phyloP scores from a whole-genome alignment of 2,329 filamentous ascomycete species.

The Pseudogymnoascus destructans region DNA sequence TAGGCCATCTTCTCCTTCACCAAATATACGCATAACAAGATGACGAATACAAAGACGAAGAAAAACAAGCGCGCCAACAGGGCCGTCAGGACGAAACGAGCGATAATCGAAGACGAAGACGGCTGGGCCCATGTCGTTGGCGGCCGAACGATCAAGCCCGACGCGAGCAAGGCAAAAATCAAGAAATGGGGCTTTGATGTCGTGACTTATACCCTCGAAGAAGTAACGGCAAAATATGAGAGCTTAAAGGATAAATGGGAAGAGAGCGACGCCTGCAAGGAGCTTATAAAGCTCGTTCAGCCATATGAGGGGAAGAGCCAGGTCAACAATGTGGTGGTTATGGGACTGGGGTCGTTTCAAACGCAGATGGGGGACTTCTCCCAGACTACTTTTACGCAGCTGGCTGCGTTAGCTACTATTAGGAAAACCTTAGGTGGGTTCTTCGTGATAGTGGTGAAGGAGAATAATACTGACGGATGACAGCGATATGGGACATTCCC shows the following conservation, averaged over 20 bases:
- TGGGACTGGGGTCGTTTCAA: conserved; percentile 25
- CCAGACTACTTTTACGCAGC: conserved; percentile 21
- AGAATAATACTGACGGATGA: not conserved
- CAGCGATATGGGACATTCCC: not conserved
- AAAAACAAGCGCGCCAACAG: conserved; percentile 1
- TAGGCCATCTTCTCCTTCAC: not conserved
- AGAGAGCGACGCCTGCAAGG: conserved; percentile 14
- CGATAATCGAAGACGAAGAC: conserved; percentile 22
- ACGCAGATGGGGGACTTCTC: conserved; percentile 21
- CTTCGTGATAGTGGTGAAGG: not conserved
- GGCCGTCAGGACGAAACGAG: conserved; percentile 22
- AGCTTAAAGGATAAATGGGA: conserved; percentile 22
- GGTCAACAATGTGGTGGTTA: conserved; percentile 20
- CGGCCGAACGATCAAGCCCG: not conserved
- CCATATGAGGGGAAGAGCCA: conserved; percentile 11
- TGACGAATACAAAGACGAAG: not conserved
- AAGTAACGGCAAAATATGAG: conserved; percentile 20
- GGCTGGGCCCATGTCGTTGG: conserved; percentile 27
- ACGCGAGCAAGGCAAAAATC: not conserved
- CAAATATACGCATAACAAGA: not conserved
- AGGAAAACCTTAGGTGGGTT: conserved; percentile 16
- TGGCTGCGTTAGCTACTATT: conserved; percentile 23
- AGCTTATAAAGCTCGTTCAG: conserved; percentile 11
- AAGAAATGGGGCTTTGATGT: conserved; percentile 1
- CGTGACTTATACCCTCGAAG: conserved; percentile 17